Conservation (phyloP, 2,329 filamentous ascomycete species). For the Diplodia intermedia region DNA sequence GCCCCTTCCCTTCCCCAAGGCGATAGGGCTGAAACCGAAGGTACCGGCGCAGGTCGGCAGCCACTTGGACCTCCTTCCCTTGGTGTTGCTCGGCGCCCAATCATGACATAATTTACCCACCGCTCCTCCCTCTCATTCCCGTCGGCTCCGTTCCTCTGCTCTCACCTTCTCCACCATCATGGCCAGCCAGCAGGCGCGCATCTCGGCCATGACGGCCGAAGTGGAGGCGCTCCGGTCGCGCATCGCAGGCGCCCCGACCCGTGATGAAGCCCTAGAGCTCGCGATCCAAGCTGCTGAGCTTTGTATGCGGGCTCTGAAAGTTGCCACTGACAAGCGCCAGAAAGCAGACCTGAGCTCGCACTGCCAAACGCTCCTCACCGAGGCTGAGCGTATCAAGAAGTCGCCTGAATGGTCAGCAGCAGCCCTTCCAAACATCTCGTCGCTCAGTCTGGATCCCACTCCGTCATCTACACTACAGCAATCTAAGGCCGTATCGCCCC, state of each 20-base stretch:
- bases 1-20: slow-evolving; percentile 21
- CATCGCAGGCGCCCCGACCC: slow-evolving; percentile 59
- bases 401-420: slow-evolving; percentile 38
- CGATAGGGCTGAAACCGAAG: slow-evolving; percentile 4
- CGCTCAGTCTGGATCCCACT: slow-evolving; percentile 14
- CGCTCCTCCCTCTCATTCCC: background rate
- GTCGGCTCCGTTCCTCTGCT: slow-evolving; percentile 4
- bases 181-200: background rate
- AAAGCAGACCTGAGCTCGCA: slow-evolving; percentile 71
- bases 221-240: slow-evolving; percentile 46
- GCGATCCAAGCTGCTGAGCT: slow-evolving; percentile 80
- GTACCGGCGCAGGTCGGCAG: slow-evolving; percentile 13
- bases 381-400: slow-evolving; percentile 77
- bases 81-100: background rate
- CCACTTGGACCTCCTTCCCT: slow-evolving; percentile 15
- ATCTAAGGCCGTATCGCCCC: background rate
- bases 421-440: slow-evolving; percentile 5
- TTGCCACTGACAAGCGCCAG: slow-evolving; percentile 67
- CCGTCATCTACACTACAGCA: background rate
- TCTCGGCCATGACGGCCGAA: slow-evolving; percentile 15
- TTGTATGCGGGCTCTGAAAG: slow-evolving; percentile 76
- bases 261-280: slow-evolving; percentile 72
- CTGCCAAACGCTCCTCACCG: slow-evolving; percentile 71
- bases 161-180: slow-evolving; percentile 8
- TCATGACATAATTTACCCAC: background rate